These are phyloP conservation scores for Mycena filopes DNA, from an alignment of 768 basidiomycete species.

Conservation along the genomic window DNA sequence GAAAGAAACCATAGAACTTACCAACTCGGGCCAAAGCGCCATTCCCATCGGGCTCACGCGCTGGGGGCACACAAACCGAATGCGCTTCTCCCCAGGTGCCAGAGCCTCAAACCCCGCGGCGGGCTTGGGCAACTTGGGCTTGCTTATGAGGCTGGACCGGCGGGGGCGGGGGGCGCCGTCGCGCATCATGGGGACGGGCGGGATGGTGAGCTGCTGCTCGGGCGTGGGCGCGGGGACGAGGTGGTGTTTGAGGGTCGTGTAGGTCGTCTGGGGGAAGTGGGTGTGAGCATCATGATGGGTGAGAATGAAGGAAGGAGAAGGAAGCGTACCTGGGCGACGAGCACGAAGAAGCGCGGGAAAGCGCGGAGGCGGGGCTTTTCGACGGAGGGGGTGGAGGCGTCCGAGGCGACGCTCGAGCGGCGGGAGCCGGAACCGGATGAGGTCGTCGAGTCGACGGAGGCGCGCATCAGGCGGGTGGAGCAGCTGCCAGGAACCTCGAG, in stretches of 20 bases:
- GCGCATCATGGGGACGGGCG: constrained; percentile 9
- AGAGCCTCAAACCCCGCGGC: neutral
- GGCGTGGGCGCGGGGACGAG: neutral
- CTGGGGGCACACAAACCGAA: constrained; percentile 4
- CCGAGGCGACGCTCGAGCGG: neutral
- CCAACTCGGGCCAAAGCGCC: neutral
- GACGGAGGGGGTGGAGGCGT: neutral
- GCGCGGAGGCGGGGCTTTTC: neutral
- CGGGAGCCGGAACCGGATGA: neutral
- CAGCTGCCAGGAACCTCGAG: neutral
- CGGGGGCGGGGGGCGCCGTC: too few relatives aligned
- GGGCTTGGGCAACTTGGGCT: neutral
- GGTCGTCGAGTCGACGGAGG: neutral
- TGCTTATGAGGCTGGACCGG: too few relatives aligned
- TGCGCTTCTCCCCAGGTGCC: constrained; percentile 8
- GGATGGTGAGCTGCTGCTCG: neutral
- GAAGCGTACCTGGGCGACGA: neutral
- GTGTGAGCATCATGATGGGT: too few relatives aligned
- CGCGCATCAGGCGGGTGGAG: neutral
- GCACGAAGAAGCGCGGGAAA: constrained; percentile 1
- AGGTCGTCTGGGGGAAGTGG: neutral
- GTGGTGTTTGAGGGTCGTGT: neutral
- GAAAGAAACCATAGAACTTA: neutral
- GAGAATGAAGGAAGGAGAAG: neutral
- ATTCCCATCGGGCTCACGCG: neutral